Percentiles rank a stretch among this genome's conserved stretches.
These are phyloP conservation scores for Sclerotinia subarctica DNA, from an alignment of 2,329 filamentous ascomycete genomes.

Conservation along the genomic window DNA sequence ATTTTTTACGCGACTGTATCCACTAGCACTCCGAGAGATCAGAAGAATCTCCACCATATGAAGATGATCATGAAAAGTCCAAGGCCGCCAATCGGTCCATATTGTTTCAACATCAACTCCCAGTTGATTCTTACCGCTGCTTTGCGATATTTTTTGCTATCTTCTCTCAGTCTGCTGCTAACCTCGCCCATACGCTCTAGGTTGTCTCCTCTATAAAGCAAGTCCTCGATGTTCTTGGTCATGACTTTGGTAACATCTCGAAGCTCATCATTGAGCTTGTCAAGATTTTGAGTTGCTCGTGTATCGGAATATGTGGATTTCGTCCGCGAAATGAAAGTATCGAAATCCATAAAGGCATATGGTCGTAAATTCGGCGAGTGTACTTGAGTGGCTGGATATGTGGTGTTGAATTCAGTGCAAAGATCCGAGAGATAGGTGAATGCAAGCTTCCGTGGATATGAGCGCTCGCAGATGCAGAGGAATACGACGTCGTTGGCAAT, in stretches of 20 bases:
- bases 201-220: constrained; percentile 90
- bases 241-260: constrained; percentile 98
- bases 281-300: constrained; percentile 85
- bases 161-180: constrained; percentile 79
- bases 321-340: constrained; percentile 91
- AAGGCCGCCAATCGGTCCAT: constrained; percentile 82
- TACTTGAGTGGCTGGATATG: constrained; percentile 72
- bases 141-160: constrained; percentile 89
- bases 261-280: constrained; percentile 94
- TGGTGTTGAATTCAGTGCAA: constrained; percentile 82
- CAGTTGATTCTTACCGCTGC: constrained; percentile 96
- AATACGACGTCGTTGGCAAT: constrained; percentile 83
- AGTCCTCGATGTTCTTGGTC: constrained; percentile 99
- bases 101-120: constrained; percentile 95
- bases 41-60: constrained; percentile 93
- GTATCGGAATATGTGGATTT: constrained; percentile 93
- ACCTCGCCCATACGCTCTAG: constrained; percentile 97
- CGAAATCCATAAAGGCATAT: constrained; percentile 97
- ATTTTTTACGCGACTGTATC: neutral
- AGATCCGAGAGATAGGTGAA: constrained; percentile 98
- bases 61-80: constrained; percentile 81
- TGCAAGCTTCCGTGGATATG: constrained; percentile 95
- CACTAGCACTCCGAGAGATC: constrained; percentile 25
- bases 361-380: constrained; percentile 73
- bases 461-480: constrained; percentile 87